Evolutionary conservation across 2,329 filamentous ascomycete species (phyloP).

Genomic region (Pyrenochaeta sp.): DNA sequence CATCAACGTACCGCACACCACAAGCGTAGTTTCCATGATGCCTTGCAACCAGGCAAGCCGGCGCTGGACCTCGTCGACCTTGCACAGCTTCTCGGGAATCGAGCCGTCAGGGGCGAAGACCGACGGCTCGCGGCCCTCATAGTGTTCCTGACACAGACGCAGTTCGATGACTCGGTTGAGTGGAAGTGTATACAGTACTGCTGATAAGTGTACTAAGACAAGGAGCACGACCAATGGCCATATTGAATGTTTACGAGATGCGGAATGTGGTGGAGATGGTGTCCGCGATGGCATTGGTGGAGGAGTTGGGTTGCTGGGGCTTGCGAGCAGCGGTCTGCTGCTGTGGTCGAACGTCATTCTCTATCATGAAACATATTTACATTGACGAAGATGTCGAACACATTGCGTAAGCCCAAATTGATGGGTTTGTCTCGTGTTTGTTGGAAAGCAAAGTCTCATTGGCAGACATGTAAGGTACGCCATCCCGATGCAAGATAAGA

Average conservation of each 20-base stretch:
- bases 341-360: conserved; percentile 6
- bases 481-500: conserved; percentile 9
- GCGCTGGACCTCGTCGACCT: conserved; percentile 60
- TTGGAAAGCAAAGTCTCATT: too few relatives aligned
- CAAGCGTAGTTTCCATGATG: conserved; percentile 46
- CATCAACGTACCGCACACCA: conserved; percentile 46
- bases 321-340: conserved; percentile 12
- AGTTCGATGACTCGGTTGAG: conserved; percentile 47
- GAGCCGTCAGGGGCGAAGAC: conserved; percentile 45
- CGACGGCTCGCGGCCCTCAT: conserved; percentile 51
- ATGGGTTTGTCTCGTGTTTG: too few relatives aligned
- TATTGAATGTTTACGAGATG: conserved; percentile 20
- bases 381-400: too few relatives aligned
- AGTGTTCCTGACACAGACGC: conserved; percentile 59
- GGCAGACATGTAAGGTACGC: not conserved
- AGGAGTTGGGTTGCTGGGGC: not conserved
- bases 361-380: too few relatives aligned
- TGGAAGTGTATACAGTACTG: conserved; percentile 45
- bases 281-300: conserved; percentile 5
- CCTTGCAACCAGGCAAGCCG: conserved; percentile 62
- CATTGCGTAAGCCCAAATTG: too few relatives aligned
- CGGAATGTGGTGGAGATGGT: conserved; percentile 8
- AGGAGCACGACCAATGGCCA: conserved; percentile 41
- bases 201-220: conserved; percentile 41
- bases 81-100: conserved; percentile 62